phyloP scores from a whole-genome alignment of 2,329 filamentous ascomycete species.

The Biscogniauxia mediterranea region DNA sequence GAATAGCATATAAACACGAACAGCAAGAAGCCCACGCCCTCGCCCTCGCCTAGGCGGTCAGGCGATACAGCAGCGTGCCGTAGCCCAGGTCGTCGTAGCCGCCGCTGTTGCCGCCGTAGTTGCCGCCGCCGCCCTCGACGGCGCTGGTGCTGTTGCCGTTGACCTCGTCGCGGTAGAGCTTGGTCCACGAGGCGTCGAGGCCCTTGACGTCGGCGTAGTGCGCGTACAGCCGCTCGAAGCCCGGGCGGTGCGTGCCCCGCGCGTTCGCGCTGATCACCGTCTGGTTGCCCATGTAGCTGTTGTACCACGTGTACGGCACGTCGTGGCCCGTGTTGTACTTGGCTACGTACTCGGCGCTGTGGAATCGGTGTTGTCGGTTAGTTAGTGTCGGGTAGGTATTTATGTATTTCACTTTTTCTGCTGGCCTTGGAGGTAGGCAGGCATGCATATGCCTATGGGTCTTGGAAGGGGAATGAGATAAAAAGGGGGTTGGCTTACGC shows the following conservation, averaged over 20 bases:
- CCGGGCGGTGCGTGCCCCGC: conserved; percentile 37
- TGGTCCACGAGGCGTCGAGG: conserved; percentile 37
- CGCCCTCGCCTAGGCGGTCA: neutral
- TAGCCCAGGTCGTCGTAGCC: conserved; percentile 40
- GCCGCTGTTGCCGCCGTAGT: conserved; percentile 40
- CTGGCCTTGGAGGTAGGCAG: too few relatives aligned
- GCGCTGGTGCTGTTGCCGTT: conserved; percentile 30
- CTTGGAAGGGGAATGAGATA: neutral
- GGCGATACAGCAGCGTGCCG: conserved; percentile 31
- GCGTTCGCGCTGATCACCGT: conserved; percentile 31
- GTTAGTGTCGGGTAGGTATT: too few relatives aligned
- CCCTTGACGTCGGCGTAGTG: conserved; percentile 40
- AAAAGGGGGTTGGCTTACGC: neutral
- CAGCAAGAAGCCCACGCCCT: too few relatives aligned
- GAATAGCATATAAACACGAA: neutral
- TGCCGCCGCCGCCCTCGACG: conserved; percentile 43
- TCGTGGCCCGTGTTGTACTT: conserved; percentile 43
- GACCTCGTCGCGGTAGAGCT: conserved; percentile 37
- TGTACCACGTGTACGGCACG: conserved; percentile 42
- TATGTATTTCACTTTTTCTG: too few relatives aligned
- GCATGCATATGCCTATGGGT: too few relatives aligned
- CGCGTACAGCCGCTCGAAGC: conserved; percentile 39
- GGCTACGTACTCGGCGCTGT: conserved; percentile 33
- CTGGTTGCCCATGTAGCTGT: conserved; percentile 37
- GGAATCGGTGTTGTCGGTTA: neutral